phyloP scores from a whole-genome alignment of 176 grass and related monocot species.

The Oryza officinalis region DNA sequence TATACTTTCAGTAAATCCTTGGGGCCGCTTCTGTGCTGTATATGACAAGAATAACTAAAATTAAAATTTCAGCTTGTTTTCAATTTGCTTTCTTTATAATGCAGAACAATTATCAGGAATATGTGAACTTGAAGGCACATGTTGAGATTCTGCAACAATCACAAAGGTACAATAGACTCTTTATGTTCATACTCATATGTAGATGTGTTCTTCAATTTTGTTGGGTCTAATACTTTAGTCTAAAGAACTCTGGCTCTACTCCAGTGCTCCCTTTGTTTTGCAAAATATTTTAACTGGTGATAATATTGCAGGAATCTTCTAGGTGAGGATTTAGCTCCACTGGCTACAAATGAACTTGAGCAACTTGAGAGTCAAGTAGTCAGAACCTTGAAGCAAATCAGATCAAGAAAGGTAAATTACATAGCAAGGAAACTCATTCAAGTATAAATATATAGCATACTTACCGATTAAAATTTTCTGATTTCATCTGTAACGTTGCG shows the following conservation, averaged over 20 bases:
- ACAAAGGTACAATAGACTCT: slow-evolving; percentile 60
- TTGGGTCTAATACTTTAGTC: too few relatives aligned
- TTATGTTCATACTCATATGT: neutral
- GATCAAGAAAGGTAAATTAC: slow-evolving; percentile 71
- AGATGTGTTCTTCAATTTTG: neutral
- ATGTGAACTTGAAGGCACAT: slow-evolving; percentile 72
- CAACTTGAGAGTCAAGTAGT: slow-evolving; percentile 79
- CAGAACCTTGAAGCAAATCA: slow-evolving; percentile 72
- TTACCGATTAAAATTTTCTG: neutral
- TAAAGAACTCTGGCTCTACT: neutral
- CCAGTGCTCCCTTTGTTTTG: neutral
- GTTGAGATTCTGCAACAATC: slow-evolving; percentile 79
- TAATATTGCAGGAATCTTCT: slow-evolving; percentile 69
- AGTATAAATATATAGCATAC: neutral
- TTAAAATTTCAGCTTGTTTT: neutral
- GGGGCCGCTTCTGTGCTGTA: neutral
- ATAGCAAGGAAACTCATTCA: neutral
- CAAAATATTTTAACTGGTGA: neutral
- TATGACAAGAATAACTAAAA: neutral
- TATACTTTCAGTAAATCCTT: neutral
- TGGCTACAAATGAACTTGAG: slow-evolving; percentile 56
- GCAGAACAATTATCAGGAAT: slow-evolving; percentile 80
- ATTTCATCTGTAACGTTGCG: neutral
- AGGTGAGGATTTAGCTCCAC: slow-evolving; percentile 74
- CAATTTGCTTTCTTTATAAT: slow-evolving; percentile 14